Conservation (phyloP, 805 yeast species). For the Schizosaccharomyces japonicus region DNA sequence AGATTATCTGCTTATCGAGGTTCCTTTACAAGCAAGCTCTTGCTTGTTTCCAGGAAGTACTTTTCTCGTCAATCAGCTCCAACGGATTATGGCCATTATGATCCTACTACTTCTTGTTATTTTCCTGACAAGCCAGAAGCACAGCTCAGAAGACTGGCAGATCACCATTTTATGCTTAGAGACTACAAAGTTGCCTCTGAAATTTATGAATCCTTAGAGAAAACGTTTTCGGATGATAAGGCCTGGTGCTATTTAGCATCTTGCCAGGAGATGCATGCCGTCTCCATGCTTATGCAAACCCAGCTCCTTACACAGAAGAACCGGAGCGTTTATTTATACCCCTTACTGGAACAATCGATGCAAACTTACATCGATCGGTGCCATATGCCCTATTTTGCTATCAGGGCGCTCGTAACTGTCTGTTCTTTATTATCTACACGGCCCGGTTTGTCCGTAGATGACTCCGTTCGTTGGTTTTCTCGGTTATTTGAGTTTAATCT, state of each 20-base stretch:
- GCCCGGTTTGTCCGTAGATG: slow-evolving; percentile 22
- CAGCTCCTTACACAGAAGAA: slow-evolving; percentile 18
- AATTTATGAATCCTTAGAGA: slow-evolving; percentile 58
- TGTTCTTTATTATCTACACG: slow-evolving; percentile 39
- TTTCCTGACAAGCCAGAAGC: slow-evolving; percentile 43
- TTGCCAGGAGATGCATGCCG: slow-evolving; percentile 52
- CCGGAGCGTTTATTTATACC: slow-evolving; percentile 31
- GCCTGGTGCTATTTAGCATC: slow-evolving; percentile 67
- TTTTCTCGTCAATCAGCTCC: slow-evolving; percentile 20
- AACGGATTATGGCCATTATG: slow-evolving; percentile 20
- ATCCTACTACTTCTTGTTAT: slow-evolving; percentile 32
- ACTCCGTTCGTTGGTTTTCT: slow-evolving; percentile 25
- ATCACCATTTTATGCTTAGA: slow-evolving; percentile 74
- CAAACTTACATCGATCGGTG: slow-evolving; percentile 55
- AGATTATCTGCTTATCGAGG: slow-evolving; percentile 52
- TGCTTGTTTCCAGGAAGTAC: slow-evolving; percentile 40
- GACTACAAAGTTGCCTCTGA: slow-evolving; percentile 69
- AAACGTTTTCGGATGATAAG: slow-evolving; percentile 52
- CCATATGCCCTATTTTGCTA: slow-evolving; percentile 37
- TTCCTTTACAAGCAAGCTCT: slow-evolving; percentile 50
- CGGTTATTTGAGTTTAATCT: slow-evolving; percentile 21
- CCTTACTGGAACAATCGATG: slow-evolving; percentile 43
- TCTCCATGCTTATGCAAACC: slow-evolving; percentile 38
- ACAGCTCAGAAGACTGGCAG: slow-evolving; percentile 59
- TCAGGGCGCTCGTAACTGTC: slow-evolving; percentile 40